phyloP scores from a whole-genome alignment of 176 grass and related monocot genomes.

The Ananas comosus region DNA sequence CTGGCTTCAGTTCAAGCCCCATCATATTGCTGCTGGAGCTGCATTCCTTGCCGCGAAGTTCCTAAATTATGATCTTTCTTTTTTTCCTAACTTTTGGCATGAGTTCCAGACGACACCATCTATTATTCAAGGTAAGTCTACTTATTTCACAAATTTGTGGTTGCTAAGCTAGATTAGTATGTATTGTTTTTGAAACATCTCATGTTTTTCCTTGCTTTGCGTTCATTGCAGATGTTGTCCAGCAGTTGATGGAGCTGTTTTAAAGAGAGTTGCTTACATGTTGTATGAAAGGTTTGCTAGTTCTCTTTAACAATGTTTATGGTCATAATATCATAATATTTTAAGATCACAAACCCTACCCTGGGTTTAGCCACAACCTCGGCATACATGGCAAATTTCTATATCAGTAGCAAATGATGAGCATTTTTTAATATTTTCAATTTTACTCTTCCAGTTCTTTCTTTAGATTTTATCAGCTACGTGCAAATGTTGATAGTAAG shows the following conservation, averaged over 20 bases:
- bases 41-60: constrained; percentile 65
- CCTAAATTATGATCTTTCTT: constrained; percentile 42
- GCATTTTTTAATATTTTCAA: too few relatives aligned
- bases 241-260: constrained; percentile 72
- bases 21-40: constrained; percentile 85
- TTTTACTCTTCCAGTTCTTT: too few relatives aligned
- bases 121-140: constrained; percentile 62
- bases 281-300: background rate
- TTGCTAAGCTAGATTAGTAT: background rate
- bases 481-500: too few relatives aligned
- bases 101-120: constrained; percentile 69
- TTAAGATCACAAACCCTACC: too few relatives aligned
- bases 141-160: background rate
- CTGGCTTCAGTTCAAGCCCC: constrained; percentile 92
- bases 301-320: too few relatives aligned
- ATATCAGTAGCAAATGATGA: too few relatives aligned
- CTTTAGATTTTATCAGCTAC: too few relatives aligned
- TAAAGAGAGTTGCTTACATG: constrained; percentile 18
- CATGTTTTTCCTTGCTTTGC: constrained; percentile 8
- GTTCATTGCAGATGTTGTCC: constrained; percentile 67
- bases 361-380: too few relatives aligned
- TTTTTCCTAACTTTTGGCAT: constrained; percentile 53
- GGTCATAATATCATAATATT: too few relatives aligned
- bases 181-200: background rate
- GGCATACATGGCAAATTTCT: too few relatives aligned